These are phyloP conservation scores for Cronartium quercuum DNA, from an alignment of 1,284 basidiomycete genomes.

Conservation along the genomic window DNA sequence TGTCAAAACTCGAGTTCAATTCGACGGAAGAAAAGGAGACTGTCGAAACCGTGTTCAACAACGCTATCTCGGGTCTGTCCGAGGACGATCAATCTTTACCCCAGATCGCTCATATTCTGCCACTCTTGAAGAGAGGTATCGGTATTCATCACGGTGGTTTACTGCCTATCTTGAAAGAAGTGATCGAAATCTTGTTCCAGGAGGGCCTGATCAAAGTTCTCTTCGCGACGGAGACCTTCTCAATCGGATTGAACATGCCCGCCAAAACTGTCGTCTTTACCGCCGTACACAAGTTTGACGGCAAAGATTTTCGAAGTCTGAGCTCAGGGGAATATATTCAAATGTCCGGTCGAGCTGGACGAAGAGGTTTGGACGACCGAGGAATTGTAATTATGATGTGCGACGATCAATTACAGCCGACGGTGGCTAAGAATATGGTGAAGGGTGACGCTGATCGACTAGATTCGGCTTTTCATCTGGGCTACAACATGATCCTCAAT, in stretches of 20 bases:
- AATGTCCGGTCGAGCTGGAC: conserved; percentile 97
- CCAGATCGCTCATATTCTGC: conserved; percentile 88
- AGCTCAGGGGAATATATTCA: conserved; percentile 59
- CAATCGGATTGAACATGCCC: conserved; percentile 99
- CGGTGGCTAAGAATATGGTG: conserved; percentile 90
- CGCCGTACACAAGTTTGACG: conserved; percentile 90
- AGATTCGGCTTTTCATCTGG: conserved; percentile 96
- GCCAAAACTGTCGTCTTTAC: conserved; percentile 99
- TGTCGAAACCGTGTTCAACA: conserved; percentile 84
- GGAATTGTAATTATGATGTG: conserved; percentile 99
- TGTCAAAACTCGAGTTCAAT: conserved; percentile 96
- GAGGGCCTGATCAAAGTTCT: conserved; percentile 98
- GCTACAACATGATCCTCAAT: conserved; percentile 99
- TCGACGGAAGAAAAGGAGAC: conserved; percentile 84
- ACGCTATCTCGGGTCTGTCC: conserved; percentile 83
- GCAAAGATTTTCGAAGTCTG: conserved; percentile 84
- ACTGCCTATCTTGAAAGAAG: conserved; percentile 94
- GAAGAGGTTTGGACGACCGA: conserved; percentile 94
- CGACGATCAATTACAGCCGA: conserved; percentile 93
- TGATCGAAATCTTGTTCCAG: conserved; percentile 98
- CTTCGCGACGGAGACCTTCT: conserved; percentile 99
- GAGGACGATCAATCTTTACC: conserved; percentile 83
- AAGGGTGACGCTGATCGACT: conserved; percentile 96
- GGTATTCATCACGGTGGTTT: conserved; percentile 98
- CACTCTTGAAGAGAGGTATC: conserved; percentile 88